Evolutionary conservation across 768 basidiomycete genomes (phyloP), one percentile per base, ranked within the genome.

Genomic region (Russula olivacea): DNA sequence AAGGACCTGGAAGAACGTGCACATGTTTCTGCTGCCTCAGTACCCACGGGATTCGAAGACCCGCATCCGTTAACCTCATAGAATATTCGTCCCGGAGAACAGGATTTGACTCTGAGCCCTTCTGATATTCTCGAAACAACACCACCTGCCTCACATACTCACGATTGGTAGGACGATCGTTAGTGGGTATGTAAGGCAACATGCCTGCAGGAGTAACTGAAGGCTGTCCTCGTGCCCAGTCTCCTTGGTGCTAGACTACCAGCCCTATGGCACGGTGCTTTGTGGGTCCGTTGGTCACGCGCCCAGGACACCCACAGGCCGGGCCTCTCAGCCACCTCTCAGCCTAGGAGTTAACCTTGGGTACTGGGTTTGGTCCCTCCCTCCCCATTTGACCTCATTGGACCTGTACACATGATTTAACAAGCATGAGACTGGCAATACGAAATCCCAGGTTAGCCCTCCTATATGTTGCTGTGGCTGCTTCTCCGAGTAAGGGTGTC

Each of bases 1-100:
- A 63, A 53, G 21, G 67, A 63, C 52, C 65, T 51, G 49, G 61
- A 66, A 53, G 67, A 68, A 43, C 61, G 61, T 6, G 48, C 50
- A 4, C 47, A 41, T 5, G 47, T 59, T 5, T 34, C 58, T n/a
- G 52, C 47, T 34, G 23, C 38, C 34, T 19, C 51, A 3, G 34
- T 47, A 10, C 10, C 48, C 32, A 2, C 9, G 4, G 45, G 11
- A 4, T 19, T 32, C 9, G 41, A 52, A 61, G 15, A 21, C 28
- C 32, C 40, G 9, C 34, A 43, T 21, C 21, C 19, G 12, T 34
- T 43, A 57, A 56, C 43, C 3, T 15, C 41, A 23, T 21, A 62
- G 30, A 30, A 11, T 11, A 41, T 51, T 41, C 28, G 5, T 2
- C 11, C 9, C 19, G 23, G 32, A 25, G 17, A 57, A 12, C 36